A percentile compares a stretch with the other conserved stretches of the same genome.
Evolutionary conservation across 805 yeast genomes (phyloP).

Genomic region (Metschnikowia baotianmanensis): DNA sequence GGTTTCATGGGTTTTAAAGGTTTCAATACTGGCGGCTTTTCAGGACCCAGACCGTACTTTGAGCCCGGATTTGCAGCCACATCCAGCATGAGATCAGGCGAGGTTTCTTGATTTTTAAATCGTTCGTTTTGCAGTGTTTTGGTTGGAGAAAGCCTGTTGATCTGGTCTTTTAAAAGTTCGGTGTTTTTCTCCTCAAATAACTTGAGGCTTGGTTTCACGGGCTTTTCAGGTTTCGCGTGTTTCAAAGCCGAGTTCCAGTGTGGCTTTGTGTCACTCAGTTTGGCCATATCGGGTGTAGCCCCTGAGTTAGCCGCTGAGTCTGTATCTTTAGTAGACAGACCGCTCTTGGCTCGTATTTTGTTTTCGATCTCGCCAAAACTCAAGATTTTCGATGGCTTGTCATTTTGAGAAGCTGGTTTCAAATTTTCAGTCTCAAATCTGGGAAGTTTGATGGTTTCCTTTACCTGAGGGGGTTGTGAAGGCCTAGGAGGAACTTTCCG

Average conservation of each 20-base stretch:
- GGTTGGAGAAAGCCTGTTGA: conserved; percentile 12
- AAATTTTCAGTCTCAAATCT: neutral
- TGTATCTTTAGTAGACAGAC: no score
- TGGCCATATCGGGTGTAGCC: neutral
- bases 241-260: neutral
- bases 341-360: neutral
- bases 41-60: neutral
- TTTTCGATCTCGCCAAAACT: conserved; percentile 5
- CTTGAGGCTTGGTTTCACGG: conserved; percentile 18
- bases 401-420: neutral
- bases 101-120: neutral
- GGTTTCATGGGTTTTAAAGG: conserved; percentile 17
- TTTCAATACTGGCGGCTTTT: conserved; percentile 13
- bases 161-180: conserved; percentile 9
- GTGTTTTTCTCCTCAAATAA: conserved; percentile 9
- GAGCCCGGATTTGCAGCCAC: neutral
- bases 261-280: conserved; percentile 3
- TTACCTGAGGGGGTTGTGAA: no score
- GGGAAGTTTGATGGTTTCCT: neutral
- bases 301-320: neutral
- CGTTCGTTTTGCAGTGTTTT: conserved; percentile 3
- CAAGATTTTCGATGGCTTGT: neutral
- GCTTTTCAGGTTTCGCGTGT: conserved; percentile 15
- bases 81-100: neutral
- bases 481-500: no score